These are phyloP conservation scores for Papiliotrema laurentii DNA, from an alignment of 1,284 basidiomycete species.

Conservation along the genomic window DNA sequence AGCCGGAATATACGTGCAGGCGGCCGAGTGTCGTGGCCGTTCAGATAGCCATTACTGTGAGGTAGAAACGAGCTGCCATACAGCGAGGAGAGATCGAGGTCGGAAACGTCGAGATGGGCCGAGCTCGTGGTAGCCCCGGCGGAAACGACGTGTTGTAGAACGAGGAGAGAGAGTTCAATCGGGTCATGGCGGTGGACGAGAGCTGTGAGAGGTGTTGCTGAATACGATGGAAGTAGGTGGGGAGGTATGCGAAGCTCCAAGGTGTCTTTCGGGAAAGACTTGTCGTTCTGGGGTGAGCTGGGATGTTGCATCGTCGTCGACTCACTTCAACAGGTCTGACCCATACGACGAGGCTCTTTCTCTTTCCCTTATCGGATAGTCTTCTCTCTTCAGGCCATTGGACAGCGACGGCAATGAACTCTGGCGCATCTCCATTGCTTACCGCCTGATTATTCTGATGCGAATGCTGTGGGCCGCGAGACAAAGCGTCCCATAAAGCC, in stretches of 20 bases:
- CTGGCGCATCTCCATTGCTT: neutral
- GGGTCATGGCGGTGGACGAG: slow-evolving; percentile 28
- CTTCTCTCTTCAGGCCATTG: slow-evolving; percentile 24
- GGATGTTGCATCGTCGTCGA: neutral
- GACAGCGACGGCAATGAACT: slow-evolving; percentile 12
- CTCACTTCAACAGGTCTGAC: slow-evolving; percentile 11
- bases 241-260: slow-evolving; percentile 14
- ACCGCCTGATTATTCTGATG: neutral
- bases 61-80: neutral
- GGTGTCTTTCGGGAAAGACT: neutral
- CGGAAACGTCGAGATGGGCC: neutral
- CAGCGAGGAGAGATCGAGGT: slow-evolving; percentile 14
- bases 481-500: neutral
- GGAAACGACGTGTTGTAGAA: slow-evolving; percentile 33
- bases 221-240: slow-evolving; percentile 28
- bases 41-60: neutral
- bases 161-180: slow-evolving; percentile 32
- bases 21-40: neutral
- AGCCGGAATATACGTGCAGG: slow-evolving; percentile 20
- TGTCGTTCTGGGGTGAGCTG: neutral
- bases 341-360: slow-evolving; percentile 19
- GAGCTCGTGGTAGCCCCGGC: neutral
- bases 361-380: slow-evolving; percentile 11
- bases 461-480: neutral
- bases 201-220: slow-evolving; percentile 20